A percentile compares a stretch with the other conserved stretches of the same genome.
Conservation (phyloP, 2,329 filamentous ascomycete genomes). For the Colletotrichum sp. region DNA sequence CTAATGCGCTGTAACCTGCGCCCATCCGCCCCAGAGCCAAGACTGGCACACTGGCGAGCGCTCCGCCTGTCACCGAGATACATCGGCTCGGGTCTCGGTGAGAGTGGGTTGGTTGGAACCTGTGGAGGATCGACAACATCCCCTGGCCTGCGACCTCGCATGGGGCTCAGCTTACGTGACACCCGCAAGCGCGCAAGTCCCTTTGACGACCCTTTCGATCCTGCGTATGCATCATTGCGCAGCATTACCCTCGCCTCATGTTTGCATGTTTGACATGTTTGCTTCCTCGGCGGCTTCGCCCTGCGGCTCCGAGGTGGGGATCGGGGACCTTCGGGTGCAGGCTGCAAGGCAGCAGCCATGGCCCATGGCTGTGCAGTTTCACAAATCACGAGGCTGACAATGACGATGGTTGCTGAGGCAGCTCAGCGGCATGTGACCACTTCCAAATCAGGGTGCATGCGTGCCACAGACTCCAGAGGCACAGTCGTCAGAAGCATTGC, state of each 20-base stretch:
- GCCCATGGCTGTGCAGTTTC: neutral
- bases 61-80: constrained; percentile 14
- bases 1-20: constrained; percentile 11
- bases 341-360: neutral
- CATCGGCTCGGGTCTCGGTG: constrained; percentile 15
- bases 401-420: neutral
- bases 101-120: neutral
- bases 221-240: neutral
- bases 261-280: neutral
- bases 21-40: neutral
- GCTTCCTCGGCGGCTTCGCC: neutral
- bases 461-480: neutral
- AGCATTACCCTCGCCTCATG: neutral
- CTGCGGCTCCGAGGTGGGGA: neutral
- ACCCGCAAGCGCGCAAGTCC: neutral
- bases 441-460: neutral
- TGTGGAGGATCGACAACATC: constrained; percentile 20
- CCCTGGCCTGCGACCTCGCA: neutral
- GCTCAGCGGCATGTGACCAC: neutral
- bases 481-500: neutral
- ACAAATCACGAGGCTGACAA: neutral
- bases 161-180: neutral
- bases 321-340: neutral
- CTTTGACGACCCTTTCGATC: neutral
- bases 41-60: neutral